These are phyloP conservation scores for Leccinum disarticulatum DNA, from an alignment of 768 basidiomycete genomes.

Conservation along the genomic window DNA sequence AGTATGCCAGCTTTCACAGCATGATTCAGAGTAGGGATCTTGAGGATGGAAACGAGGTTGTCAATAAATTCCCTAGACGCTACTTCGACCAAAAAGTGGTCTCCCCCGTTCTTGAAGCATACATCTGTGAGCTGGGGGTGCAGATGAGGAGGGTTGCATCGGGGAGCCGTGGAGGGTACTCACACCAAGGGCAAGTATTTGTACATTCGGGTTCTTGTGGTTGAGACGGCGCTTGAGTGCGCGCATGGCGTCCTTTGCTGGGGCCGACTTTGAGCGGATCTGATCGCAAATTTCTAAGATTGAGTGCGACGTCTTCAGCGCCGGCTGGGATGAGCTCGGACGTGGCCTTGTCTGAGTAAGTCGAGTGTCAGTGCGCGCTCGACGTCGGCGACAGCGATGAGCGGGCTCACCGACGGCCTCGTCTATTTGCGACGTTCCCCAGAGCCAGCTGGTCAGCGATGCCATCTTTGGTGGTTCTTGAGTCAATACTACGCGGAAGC, in stretches of 20 bases:
- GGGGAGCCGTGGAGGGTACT: slow-evolving; percentile 32
- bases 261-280: slow-evolving; percentile 87
- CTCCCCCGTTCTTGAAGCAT: slow-evolving; percentile 96
- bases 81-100: slow-evolving; percentile 81
- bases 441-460: slow-evolving; percentile 65
- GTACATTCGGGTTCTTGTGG: slow-evolving; percentile 96
- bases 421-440: slow-evolving; percentile 82
- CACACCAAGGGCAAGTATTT: slow-evolving; percentile 82
- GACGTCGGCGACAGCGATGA: background rate
- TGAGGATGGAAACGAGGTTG: slow-evolving; percentile 87
- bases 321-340: slow-evolving; percentile 83
- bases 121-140: slow-evolving; percentile 73
- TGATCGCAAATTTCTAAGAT: slow-evolving; percentile 95
- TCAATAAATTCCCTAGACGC: slow-evolving; percentile 92
- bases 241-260: slow-evolving; percentile 85
- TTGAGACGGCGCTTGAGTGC: slow-evolving; percentile 83
- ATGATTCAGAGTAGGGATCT: slow-evolving; percentile 69
- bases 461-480: slow-evolving; percentile 43
- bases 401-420: slow-evolving; percentile 70
- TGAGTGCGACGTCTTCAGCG: slow-evolving; percentile 86
- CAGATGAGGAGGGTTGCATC: slow-evolving; percentile 2
- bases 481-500: background rate
- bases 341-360: slow-evolving; percentile 85
- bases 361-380: slow-evolving; percentile 11
- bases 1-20: slow-evolving; percentile 83